Percentiles rank a stretch among this genome's conserved stretches.
Evolutionary conservation across 2,329 filamentous ascomycete species (phyloP).

Genomic region (Pseudopyricularia cyperi): DNA sequence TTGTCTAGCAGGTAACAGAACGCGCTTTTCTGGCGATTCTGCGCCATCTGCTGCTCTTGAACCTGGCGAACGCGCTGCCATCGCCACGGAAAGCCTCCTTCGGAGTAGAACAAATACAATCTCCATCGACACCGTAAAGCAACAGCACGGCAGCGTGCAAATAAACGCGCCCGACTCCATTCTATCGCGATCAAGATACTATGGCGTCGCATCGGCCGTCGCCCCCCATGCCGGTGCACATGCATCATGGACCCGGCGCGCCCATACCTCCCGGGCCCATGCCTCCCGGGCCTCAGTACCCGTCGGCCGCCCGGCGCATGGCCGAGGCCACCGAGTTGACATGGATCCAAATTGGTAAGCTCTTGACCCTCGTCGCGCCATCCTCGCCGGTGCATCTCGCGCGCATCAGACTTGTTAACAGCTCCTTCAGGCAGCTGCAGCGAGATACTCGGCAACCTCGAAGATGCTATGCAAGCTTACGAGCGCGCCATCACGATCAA

Average conservation of each 20-base stretch:
- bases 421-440: slow-evolving; percentile 57
- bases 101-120: too few species aligned
- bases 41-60: too few species aligned
- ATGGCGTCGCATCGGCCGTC: slow-evolving; percentile 76
- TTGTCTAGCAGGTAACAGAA: too few species aligned
- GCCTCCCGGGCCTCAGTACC: slow-evolving; percentile 36
- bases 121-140: not conserved
- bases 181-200: not conserved
- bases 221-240: slow-evolving; percentile 61
- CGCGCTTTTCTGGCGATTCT: too few species aligned
- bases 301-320: slow-evolving; percentile 57
- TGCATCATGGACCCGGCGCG: slow-evolving; percentile 48
- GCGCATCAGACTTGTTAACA: slow-evolving; percentile 1
- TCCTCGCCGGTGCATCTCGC: too few species aligned
- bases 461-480: slow-evolving; percentile 82
- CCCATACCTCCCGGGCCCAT: slow-evolving; percentile 22
- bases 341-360: slow-evolving; percentile 85
- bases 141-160: not conserved
- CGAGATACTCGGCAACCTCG: slow-evolving; percentile 76
- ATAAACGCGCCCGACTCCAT: too few species aligned
- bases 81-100: too few species aligned
- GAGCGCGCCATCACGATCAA: slow-evolving; percentile 84
- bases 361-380: too few species aligned
- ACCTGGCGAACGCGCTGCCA: too few species aligned
- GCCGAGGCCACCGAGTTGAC: slow-evolving; percentile 70